A percentile compares a stretch with the other conserved stretches of the same genome.
Evolutionary conservation across 495 filamentous ascomycete genomes (phyloP).

Genomic region (Tuber magnatum): DNA sequence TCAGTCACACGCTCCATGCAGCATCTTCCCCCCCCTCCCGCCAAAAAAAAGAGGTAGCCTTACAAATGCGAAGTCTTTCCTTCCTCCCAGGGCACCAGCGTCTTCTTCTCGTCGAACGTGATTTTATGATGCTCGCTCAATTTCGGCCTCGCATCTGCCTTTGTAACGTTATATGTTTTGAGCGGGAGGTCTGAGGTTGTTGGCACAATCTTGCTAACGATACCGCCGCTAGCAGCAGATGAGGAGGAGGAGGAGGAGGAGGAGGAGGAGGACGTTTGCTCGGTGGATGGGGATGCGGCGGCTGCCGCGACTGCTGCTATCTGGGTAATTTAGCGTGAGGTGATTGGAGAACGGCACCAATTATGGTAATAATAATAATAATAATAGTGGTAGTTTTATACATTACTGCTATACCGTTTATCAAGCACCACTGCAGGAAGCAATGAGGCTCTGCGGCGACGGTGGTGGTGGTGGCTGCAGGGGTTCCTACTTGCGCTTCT

Average conservation of each 20-base stretch:
- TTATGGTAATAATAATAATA: neutral
- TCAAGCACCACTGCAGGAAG: neutral
- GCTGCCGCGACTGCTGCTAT: neutral
- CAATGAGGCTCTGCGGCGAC: neutral
- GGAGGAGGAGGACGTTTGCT: neutral
- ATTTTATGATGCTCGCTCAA: conserved; percentile 39
- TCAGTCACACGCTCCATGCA: neutral
- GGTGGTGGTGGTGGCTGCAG: neutral
- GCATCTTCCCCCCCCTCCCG: neutral
- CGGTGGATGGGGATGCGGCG: neutral
- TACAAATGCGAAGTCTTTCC: conserved; percentile 41
- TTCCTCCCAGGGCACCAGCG: conserved; percentile 40
- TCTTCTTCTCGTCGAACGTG: conserved; percentile 40
- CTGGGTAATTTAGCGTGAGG: neutral
- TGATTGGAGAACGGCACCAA: neutral
- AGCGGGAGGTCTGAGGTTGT: conserved; percentile 16
- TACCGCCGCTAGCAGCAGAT: neutral
- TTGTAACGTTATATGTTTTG: conserved; percentile 40
- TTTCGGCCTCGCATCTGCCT: conserved; percentile 37
- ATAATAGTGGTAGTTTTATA: neutral
- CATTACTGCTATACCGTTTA: conserved; percentile 3
- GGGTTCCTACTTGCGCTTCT: neutral
- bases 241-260: conserved; percentile 1
- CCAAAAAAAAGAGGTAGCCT: conserved; percentile 5
- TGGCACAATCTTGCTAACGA: neutral